phyloP scores from a whole-genome alignment of 768 basidiomycete genomes.

The Leccinellum rugosiceps region DNA sequence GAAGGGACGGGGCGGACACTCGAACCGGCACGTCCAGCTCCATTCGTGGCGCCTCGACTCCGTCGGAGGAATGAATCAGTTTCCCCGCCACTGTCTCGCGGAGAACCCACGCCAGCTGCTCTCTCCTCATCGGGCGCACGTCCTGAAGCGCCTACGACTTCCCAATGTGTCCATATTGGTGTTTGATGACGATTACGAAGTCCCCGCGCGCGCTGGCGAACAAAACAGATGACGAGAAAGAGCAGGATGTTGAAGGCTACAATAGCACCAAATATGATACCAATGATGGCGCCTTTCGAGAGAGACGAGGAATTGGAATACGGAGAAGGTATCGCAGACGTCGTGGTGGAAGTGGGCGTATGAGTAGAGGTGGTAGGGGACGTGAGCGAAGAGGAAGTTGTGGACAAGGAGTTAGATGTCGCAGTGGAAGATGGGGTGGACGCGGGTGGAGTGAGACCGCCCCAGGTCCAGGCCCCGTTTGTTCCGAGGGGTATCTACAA shows the following conservation, averaged over 20 bases:
- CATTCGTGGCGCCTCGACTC: conserved; percentile 23
- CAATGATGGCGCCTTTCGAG: conserved; percentile 30
- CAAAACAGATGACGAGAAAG: conserved; percentile 37
- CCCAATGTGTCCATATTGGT: conserved; percentile 44
- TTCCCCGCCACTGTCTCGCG: conserved; percentile 68
- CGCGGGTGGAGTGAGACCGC: conserved; percentile 68
- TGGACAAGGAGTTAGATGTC: conserved; percentile 17
- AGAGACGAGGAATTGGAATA: conserved; percentile 29
- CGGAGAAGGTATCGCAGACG: conserved; percentile 24
- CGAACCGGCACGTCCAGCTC: conserved; percentile 12
- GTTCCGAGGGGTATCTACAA: conserved; percentile 70
- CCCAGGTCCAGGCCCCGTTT: conserved; percentile 62
- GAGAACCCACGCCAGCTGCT: conserved; percentile 61
- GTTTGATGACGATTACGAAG: conserved; percentile 21
- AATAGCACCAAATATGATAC: conserved; percentile 46
- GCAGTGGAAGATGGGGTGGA: conserved; percentile 32
- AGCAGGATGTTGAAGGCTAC: conserved; percentile 58
- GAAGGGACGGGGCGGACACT: conserved; percentile 22
- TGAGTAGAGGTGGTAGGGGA: conserved; percentile 27
- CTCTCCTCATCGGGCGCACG: conserved; percentile 26
- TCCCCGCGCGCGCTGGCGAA: conserved; percentile 28
- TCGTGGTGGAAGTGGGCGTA: conserved; percentile 23
- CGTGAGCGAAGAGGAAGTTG: conserved; percentile 30
- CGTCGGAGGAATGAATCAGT: conserved; percentile 58
- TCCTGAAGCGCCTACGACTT: conserved; percentile 34